phyloP scores from a whole-genome alignment of 2,329 filamentous ascomycete species.

The Exophiala spinifera region DNA sequence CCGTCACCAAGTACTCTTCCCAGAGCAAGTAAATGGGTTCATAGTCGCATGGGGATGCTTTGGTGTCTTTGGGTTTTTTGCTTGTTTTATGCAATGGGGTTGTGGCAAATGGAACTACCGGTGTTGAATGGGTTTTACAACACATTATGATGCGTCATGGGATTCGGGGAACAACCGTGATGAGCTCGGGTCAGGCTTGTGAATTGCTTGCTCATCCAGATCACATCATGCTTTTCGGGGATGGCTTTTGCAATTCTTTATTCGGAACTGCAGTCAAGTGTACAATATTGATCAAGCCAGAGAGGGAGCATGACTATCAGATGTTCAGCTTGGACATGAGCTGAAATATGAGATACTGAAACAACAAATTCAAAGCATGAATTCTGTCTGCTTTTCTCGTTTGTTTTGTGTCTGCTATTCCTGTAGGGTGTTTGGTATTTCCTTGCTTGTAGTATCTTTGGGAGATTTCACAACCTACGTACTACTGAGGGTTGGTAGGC shows the following conservation, averaged over 20 bases:
- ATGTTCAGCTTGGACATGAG: conserved; percentile 14
- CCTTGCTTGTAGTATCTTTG: too few species aligned
- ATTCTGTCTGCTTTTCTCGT: conserved; percentile 16
- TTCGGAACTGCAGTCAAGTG: conserved; percentile 9
- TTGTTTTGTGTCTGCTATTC: background rate
- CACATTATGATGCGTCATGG: conserved; percentile 29
- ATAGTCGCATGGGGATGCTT: conserved; percentile 40
- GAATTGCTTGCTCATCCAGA: conserved; percentile 20
- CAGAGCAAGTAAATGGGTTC: conserved; percentile 82
- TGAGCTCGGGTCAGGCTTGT: conserved; percentile 14
- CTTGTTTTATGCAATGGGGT: conserved; percentile 38
- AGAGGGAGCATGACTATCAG: conserved; percentile 18
- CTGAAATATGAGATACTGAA: conserved; percentile 20
- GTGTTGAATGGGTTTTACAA: conserved; percentile 42
- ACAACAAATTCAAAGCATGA: conserved; percentile 30
- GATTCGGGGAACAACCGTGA: conserved; percentile 21
- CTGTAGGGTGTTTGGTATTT: background rate
- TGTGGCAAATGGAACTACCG: conserved; percentile 36
- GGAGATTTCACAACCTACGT: too few species aligned
- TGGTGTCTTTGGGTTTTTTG: conserved; percentile 36
- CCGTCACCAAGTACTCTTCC: conserved; percentile 99
- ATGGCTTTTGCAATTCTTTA: conserved; percentile 22
- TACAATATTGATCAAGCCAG: conserved; percentile 24
- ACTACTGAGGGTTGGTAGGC: background rate
- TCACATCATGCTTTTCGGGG: conserved; percentile 18